Base-by-base conservation (phyloP, 805 yeast genomes). In the Saitoella complicata region DNA sequence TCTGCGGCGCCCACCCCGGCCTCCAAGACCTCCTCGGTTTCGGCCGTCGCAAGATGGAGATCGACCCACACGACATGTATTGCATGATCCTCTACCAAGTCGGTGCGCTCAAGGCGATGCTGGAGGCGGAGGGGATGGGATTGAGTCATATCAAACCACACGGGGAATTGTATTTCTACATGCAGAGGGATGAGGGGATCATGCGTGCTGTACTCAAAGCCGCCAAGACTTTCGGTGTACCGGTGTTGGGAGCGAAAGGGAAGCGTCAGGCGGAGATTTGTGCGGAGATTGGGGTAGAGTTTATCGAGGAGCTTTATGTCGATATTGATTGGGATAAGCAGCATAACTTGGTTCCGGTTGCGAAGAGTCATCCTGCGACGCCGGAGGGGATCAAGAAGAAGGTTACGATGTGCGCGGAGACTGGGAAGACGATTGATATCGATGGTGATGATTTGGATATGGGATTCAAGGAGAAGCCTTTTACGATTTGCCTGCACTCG, bases 1-100 rank as follows among this genome's bases (percentile, higher is more conserved):
- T 56, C 45, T 62, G 62, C 32, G 68, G 68, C 1, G 61, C 68
- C 3, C 69, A 64, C 45, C 68, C 68, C 9, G 68, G 68, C 0
- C 50, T 64, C 31, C 67, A 66, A 5, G 69, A 65, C 45, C 57
- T 49, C 39, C 54, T 60, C 44, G 69, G 69, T 1, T 65, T 65
- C 49, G 69, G 69, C n/a, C 56, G 69, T 45, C 56, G 69, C 51
- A 45, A 45, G 31, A 59, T 60, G 64, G 55, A 50, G 7, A 60
- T 64, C 46, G 54, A 60, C 3, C 59, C 67, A 6, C 66, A 65
- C 5, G 68, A 64, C 41, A 53, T 65, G 9, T 63, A 56, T 45
- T 57, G 59, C 39, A 45, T 62, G 51, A 62, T 65, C 5, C 45
- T 65, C 43, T 64, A 64, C 42, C 69, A 64, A 51, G 61, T 65